A percentile compares a stretch with the other conserved stretches of the same genome.
These are phyloP conservation scores for Cyclotella baltica DNA, from an alignment of 108 stramenopile species.

Conservation along the genomic window DNA sequence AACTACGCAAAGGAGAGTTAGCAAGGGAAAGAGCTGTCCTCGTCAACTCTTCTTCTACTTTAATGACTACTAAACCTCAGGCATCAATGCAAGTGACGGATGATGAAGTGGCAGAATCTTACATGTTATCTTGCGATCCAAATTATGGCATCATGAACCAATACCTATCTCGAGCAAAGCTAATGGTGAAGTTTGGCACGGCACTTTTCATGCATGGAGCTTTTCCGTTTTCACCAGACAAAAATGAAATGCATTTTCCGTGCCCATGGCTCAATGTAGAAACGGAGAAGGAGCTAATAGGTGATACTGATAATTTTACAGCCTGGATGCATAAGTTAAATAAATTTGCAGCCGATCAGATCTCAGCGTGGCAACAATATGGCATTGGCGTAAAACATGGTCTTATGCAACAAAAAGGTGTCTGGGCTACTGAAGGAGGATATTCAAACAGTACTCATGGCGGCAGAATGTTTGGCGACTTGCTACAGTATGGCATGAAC, in stretches of 20 bases:
- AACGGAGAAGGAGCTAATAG: conserved; percentile 28
- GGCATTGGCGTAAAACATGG: conserved; percentile 22
- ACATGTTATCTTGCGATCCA: conserved; percentile 73
- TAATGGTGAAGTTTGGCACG: conserved; percentile 61
- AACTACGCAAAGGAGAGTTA: conserved; percentile 70
- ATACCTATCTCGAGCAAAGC: conserved; percentile 67
- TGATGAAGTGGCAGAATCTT: conserved; percentile 76
- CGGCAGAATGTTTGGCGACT: conserved; percentile 51
- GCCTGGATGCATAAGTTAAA: conserved; percentile 76
- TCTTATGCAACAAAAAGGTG: conserved; percentile 15
- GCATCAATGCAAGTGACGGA: conserved; percentile 46
- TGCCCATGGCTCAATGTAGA: conserved; percentile 66
- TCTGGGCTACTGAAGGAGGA: conserved; percentile 77
- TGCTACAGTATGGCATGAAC: conserved; percentile 87
- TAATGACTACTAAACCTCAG: neutral
- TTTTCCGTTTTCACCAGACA: conserved; percentile 56
- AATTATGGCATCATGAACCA: conserved; percentile 70
- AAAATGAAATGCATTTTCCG: conserved; percentile 57
- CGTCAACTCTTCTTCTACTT: conserved; percentile 19
- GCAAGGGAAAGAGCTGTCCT: conserved; percentile 47
- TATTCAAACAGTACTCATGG: conserved; percentile 47
- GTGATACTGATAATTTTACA: conserved; percentile 24
- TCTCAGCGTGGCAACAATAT: conserved; percentile 64
- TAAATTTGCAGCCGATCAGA: conserved; percentile 58
- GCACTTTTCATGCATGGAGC: conserved; percentile 83